Conservation (phyloP, 2,329 filamentous ascomycete species). For the Fusarium chaquense region DNA sequence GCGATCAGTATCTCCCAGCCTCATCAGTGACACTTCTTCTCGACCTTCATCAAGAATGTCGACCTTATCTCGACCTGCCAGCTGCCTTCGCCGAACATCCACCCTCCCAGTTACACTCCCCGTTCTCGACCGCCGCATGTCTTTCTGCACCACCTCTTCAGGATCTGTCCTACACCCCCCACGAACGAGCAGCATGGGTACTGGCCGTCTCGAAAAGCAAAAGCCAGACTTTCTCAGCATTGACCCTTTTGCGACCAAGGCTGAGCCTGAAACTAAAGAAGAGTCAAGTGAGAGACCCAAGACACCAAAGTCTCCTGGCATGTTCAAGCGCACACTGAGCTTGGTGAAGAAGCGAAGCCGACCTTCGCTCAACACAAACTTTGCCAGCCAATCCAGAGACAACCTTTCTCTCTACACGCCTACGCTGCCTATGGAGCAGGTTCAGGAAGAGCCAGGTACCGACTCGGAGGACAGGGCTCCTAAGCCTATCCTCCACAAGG, state of each 20-base stretch:
- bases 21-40: slow-evolving; percentile 47
- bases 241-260: slow-evolving; percentile 64
- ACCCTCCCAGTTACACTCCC: slow-evolving; percentile 54
- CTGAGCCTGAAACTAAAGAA: slow-evolving; percentile 46
- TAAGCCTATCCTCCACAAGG: slow-evolving; percentile 41
- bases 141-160: slow-evolving; percentile 52
- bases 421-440: slow-evolving; percentile 51
- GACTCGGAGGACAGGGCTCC: slow-evolving; percentile 42
- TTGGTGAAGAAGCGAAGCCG: slow-evolving; percentile 68
- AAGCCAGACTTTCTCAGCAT: slow-evolving; percentile 64
- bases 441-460: slow-evolving; percentile 49
- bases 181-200: slow-evolving; percentile 59
- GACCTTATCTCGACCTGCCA: slow-evolving; percentile 35
- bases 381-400: slow-evolving; percentile 53
- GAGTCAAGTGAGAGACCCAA: slow-evolving; percentile 51
- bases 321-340: slow-evolving; percentile 67
- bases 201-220: slow-evolving; percentile 52
- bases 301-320: slow-evolving; percentile 57
- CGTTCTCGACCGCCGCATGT: slow-evolving; percentile 50
- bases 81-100: slow-evolving; percentile 48
- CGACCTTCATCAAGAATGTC: slow-evolving; percentile 42
- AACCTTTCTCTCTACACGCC: slow-evolving; percentile 47
- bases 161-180: slow-evolving; percentile 53
- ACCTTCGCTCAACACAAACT: slow-evolving; percentile 57
- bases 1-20: slow-evolving; percentile 59